A percentile compares a stretch with the other conserved stretches of the same genome.
Conservation (phyloP, 805 yeast genomes). For the Jamesozyma rosinii region DNA sequence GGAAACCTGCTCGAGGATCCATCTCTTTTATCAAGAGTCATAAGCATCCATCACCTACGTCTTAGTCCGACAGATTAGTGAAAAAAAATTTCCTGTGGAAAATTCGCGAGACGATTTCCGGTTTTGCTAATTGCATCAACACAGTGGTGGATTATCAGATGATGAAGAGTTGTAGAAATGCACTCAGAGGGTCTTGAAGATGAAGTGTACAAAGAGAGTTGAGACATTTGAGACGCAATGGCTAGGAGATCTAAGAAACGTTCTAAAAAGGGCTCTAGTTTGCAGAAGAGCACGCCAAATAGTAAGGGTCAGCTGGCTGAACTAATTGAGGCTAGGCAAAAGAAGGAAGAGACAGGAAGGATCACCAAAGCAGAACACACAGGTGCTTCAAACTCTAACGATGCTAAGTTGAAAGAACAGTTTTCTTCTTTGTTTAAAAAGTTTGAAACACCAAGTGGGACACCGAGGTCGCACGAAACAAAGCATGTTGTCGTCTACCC, state of each 20-base stretch:
- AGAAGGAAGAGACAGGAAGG: constrained; percentile 4
- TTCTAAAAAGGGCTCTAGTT: background rate
- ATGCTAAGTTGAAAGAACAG: constrained; percentile 17
- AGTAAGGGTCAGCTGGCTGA: background rate
- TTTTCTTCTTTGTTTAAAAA: constrained; percentile 8
- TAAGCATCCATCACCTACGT: too few species aligned
- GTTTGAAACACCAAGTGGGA: constrained; percentile 6
- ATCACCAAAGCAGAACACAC: constrained; percentile 9
- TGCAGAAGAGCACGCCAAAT: background rate
- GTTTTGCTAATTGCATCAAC: too few species aligned
- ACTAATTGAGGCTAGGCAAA: constrained; percentile 4
- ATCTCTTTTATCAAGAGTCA: too few species aligned
- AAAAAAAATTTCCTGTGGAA: too few species aligned
- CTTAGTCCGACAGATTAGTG: too few species aligned
- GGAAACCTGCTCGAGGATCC: too few species aligned
- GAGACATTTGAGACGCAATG: too few species aligned
- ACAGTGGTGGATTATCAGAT: too few species aligned
- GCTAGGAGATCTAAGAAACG: constrained; percentile 9
- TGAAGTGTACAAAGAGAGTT: too few species aligned
- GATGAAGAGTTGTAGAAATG: too few species aligned
- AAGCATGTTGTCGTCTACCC: constrained; percentile 1
- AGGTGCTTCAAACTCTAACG: constrained; percentile 9
- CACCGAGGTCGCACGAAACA: background rate
- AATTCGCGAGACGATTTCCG: too few species aligned
- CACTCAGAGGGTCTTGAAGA: too few species aligned